These are phyloP conservation scores for Echinosophora koreensis DNA, from an alignment of 306 rosid genomes.

Conservation along the genomic window DNA sequence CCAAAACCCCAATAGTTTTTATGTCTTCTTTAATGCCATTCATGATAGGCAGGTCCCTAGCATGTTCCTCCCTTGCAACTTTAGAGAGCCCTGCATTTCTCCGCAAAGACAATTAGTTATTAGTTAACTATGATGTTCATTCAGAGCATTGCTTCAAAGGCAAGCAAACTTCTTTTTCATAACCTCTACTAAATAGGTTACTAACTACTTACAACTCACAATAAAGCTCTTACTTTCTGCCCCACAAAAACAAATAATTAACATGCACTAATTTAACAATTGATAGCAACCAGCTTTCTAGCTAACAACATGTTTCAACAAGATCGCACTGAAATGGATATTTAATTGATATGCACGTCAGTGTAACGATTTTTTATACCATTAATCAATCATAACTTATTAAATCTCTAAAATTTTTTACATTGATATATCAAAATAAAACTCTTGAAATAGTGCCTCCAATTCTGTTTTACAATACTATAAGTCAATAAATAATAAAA, in stretches of 20 bases:
- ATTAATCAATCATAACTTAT: no score
- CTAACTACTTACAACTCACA: background rate
- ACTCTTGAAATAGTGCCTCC: no score
- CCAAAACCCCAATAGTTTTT: conserved; percentile 79
- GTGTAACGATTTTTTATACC: no score
- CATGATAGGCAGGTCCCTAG: conserved; percentile 92
- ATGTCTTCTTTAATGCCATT: conserved; percentile 93
- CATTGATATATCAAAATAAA: no score
- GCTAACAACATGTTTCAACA: background rate
- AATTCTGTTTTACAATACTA: no score
- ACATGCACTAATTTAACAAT: background rate
- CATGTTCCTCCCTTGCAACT: conserved; percentile 90
- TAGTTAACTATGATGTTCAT: background rate
- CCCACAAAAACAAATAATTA: background rate
- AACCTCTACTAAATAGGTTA: background rate
- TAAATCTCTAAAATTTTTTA: no score
- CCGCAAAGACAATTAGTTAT: conserved; percentile 11
- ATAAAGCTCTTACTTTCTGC: background rate
- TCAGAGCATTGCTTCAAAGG: conserved; percentile 47
- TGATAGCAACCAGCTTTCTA: background rate
- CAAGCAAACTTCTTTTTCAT: conserved; percentile 40
- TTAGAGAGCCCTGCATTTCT: conserved; percentile 68
- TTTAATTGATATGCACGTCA: no score
- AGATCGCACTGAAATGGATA: background rate
- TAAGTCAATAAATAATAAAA: no score